These are phyloP conservation scores for Zygosaccharomyces rouxii DNA, from an alignment of 805 yeast genomes.

Conservation along the genomic window DNA sequence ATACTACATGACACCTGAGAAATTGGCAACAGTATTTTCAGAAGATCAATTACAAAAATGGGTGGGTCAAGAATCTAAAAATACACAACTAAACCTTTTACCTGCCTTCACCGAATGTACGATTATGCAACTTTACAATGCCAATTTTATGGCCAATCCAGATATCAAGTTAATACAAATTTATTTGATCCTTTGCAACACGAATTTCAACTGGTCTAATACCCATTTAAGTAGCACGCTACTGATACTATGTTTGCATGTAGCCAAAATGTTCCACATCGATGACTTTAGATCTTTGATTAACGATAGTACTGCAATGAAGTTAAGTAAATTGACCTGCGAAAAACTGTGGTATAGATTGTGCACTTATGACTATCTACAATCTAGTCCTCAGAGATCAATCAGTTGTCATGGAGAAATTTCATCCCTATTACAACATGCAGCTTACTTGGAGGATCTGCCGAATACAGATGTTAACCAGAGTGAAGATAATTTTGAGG, in stretches of 20 bases:
- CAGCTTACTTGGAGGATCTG: constrained; percentile 26
- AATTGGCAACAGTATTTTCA: constrained; percentile 12
- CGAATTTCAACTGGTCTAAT: constrained; percentile 19
- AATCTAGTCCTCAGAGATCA: constrained; percentile 23
- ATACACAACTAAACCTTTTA: constrained; percentile 13
- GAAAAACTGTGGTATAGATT: constrained; percentile 31
- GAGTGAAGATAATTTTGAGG: constrained; percentile 29
- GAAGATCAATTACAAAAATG: constrained; percentile 7
- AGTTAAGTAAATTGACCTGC: constrained; percentile 22
- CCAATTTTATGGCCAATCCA: constrained; percentile 23
- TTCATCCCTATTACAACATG: constrained; percentile 28
- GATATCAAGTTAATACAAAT: constrained; percentile 29
- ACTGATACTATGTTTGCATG: constrained; percentile 23
- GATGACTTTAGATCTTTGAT: constrained; percentile 22
- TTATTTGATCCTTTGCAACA: constrained; percentile 25
- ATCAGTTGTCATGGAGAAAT: constrained; percentile 24
- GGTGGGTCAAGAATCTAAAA: constrained; percentile 7
- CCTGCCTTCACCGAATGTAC: constrained; percentile 19
- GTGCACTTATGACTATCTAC: constrained; percentile 27
- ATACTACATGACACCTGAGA: constrained; percentile 27
- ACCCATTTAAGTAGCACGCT: constrained; percentile 18
- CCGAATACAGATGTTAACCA: constrained; percentile 26
- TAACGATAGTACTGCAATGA: constrained; percentile 22
- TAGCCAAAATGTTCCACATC: constrained; percentile 24
- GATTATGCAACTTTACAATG: constrained; percentile 16